Percentiles rank a stretch among this genome's conserved stretches.
Conservation (phyloP, 345 rosid species). For the Melaleuca quinquenervia region DNA sequence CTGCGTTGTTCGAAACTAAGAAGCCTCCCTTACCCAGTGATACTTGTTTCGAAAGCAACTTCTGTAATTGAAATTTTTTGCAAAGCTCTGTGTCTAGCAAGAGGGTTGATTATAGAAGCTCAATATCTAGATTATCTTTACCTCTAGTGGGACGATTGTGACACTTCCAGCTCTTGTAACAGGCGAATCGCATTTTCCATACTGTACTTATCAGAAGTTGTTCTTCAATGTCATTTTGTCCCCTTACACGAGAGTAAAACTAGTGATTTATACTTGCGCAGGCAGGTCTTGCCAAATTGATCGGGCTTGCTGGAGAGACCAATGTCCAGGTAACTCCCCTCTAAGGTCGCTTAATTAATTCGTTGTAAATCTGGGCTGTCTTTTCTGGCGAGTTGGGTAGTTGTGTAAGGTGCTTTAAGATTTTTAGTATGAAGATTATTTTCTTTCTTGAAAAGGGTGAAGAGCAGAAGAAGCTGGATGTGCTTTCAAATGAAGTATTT, state of each 20-base stretch:
- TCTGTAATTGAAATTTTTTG: neutral
- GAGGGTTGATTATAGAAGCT: neutral
- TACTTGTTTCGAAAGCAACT: neutral
- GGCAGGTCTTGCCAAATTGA: slow-evolving; percentile 96
- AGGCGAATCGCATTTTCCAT: neutral
- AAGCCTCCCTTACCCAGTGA: neutral
- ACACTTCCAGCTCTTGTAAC: neutral
- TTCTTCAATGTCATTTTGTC: neutral
- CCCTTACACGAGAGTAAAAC: neutral
- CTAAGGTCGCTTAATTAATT: neutral
- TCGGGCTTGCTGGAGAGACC: slow-evolving; percentile 98
- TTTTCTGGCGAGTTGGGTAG: neutral
- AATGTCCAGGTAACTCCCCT: slow-evolving; percentile 62
- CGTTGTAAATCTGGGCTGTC: neutral
- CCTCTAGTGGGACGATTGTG: neutral
- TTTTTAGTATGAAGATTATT: neutral
- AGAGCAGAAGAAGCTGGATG: slow-evolving; percentile 97
- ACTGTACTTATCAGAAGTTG: neutral
- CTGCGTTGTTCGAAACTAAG: neutral
- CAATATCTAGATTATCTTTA: neutral
- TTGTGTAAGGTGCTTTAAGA: neutral
- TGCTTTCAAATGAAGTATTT: slow-evolving; percentile 92
- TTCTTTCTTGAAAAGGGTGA: slow-evolving; percentile 49
- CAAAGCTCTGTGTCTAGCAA: neutral
- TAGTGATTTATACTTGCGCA: slow-evolving; percentile 14